Conservation (phyloP, 345 rosid genomes). For the Acer saccharum region DNA sequence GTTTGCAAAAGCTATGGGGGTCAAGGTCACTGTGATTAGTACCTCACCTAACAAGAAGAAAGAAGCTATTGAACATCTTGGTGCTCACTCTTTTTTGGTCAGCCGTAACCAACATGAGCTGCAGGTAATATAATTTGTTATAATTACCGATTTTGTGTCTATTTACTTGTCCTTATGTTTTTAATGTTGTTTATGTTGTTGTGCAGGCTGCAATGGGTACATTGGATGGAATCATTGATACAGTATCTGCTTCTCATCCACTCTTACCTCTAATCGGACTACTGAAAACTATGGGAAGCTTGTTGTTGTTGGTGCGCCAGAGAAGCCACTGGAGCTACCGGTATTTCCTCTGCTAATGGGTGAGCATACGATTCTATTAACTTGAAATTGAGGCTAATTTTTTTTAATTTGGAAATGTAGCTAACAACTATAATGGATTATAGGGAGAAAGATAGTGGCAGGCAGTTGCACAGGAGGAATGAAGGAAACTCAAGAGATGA, state of each 20-base stretch:
- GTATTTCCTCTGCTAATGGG: slow-evolving; percentile 36
- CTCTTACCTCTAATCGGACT: slow-evolving; percentile 50
- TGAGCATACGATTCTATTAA: not conserved
- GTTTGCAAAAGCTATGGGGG: slow-evolving; percentile 62
- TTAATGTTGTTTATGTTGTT: slow-evolving; percentile 2
- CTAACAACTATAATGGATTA: not conserved
- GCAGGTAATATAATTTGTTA: slow-evolving; percentile 28
- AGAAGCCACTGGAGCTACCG: slow-evolving; percentile 51
- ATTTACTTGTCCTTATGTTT: too few species aligned
- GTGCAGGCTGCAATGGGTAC: slow-evolving; percentile 55
- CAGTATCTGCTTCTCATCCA: slow-evolving; percentile 51
- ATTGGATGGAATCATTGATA: slow-evolving; percentile 68
- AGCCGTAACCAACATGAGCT: slow-evolving; percentile 51
- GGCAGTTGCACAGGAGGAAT: slow-evolving; percentile 44
- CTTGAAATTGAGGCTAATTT: not conserved
- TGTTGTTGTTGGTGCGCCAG: slow-evolving; percentile 52
- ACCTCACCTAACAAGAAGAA: slow-evolving; percentile 50
- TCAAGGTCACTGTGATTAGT: slow-evolving; percentile 65
- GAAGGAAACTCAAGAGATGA: slow-evolving; percentile 51
- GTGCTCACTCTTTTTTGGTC: slow-evolving; percentile 48
- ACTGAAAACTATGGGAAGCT: slow-evolving; percentile 54
- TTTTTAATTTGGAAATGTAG: not conserved
- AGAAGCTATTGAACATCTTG: slow-evolving; percentile 52
- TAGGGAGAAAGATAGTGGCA: slow-evolving; percentile 31
- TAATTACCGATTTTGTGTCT: not conserved